Evolutionary conservation across 169 alveolate genomes (phyloP), one percentile per base, ranked within the genome.

Genomic region (Eimeria sp.): DNA sequence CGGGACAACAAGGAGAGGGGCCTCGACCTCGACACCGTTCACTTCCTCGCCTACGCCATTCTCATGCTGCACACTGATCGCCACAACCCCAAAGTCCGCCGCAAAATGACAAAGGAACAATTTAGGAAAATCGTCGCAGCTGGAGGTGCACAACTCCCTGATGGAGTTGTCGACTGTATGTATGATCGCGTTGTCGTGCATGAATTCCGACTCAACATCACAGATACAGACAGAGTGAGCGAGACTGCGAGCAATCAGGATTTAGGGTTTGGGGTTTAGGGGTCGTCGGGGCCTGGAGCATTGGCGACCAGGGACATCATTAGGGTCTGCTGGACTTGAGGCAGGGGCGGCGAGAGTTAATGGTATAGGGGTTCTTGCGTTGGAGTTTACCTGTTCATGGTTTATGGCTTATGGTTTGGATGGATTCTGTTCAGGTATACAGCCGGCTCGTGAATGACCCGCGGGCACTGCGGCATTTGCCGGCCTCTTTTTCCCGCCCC

Each of bases 31-130:
- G 96, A 94, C 40, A 75, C 89, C 3, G 96, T 89, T 22, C 96
- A 94, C 43, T 86, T 94, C 54, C 94, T 94, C 16, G 89, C 96
- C n/a, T 94, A 94, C 70, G 96, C 96, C 30, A 94, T 94, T 57
- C 61, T 94, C 6, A 45, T 94, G 76, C 89, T 94, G 11, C 96
- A 94, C 61, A 94, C 96, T 4, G 96, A 94, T 30, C 34, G 93
- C 27, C 96, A 94, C 88, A 94, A 94, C 54, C 94, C 92, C 22
- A 75, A 82, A 65, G 96, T 94, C 27, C 63, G 87, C 40, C 40
- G 83, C 40, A 94, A 94, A 49, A 94, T 94, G 92, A 94, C 94
- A 0, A 94, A 94, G 51, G 95, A 94, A 43, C 92, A 94, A 51
- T 94, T 75, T 54, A 61, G 92, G 22, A 47, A 78, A 34, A 76